These are phyloP conservation scores for Phytophthora cactorum DNA, from an alignment of 352 stramenopile species.

Conservation along the genomic window DNA sequence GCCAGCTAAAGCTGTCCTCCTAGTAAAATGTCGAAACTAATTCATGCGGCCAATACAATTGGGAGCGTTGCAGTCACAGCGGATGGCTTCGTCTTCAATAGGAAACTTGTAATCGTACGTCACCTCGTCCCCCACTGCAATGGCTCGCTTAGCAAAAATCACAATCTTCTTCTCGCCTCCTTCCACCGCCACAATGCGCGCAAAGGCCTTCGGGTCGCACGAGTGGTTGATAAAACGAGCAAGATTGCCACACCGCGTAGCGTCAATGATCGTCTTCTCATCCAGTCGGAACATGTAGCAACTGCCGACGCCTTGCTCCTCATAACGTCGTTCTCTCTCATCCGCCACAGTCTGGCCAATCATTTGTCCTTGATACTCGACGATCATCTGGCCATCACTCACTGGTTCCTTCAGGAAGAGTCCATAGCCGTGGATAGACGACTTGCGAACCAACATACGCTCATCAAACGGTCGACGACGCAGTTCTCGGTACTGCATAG, in stretches of 20 bases:
- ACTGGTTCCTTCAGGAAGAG: slow-evolving; percentile 95
- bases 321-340: slow-evolving; percentile 94
- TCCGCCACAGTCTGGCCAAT: slow-evolving; percentile 93
- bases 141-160: slow-evolving; percentile 93
- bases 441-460: slow-evolving; percentile 92
- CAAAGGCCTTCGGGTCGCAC: slow-evolving; percentile 94
- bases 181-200: slow-evolving; percentile 88
- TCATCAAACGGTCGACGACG: slow-evolving; percentile 91
- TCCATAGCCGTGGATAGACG: slow-evolving; percentile 96
- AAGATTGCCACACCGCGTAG: slow-evolving; percentile 92
- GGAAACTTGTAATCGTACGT: slow-evolving; percentile 98
- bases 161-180: slow-evolving; percentile 96
- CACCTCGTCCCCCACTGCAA: slow-evolving; percentile 93
- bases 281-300: slow-evolving; percentile 99
- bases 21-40: slow-evolving; percentile 45
- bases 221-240: slow-evolving; percentile 98
- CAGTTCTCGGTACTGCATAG: slow-evolving; percentile 93
- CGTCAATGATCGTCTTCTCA: slow-evolving; percentile 94
- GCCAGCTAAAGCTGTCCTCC: no score
- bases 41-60: slow-evolving; percentile 97
- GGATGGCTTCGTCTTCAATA: slow-evolving; percentile 95
- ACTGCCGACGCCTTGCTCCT: slow-evolving; percentile 92
- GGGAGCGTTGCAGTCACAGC: slow-evolving; percentile 92
- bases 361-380: slow-evolving; percentile 97
- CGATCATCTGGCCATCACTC: slow-evolving; percentile 94